Conservation (phyloP, 2,329 filamentous ascomycete genomes). For the Aspergillus sp. region DNA sequence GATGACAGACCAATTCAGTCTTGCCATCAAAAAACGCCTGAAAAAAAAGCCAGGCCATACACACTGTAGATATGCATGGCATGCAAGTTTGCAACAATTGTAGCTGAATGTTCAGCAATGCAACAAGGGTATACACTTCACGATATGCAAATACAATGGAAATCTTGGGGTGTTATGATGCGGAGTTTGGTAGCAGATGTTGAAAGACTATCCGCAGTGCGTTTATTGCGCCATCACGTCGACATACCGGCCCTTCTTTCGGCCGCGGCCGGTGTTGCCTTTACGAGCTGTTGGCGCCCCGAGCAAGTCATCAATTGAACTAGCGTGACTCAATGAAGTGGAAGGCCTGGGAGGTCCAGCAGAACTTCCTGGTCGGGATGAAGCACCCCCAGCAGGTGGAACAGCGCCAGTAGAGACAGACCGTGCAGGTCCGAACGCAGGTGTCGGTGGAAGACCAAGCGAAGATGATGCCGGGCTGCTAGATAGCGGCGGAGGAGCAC, state of each 20-base stretch:
- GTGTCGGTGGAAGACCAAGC: conserved; percentile 31
- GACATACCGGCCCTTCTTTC: conserved; percentile 86
- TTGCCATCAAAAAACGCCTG: conserved; percentile 2
- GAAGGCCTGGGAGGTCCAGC: conserved; percentile 60
- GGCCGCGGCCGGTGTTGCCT: conserved; percentile 62
- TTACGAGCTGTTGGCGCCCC: conserved; percentile 72
- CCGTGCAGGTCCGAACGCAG: conserved; percentile 25
- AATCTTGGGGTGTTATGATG: background rate
- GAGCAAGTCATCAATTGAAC: conserved; percentile 89
- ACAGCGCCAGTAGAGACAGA: conserved; percentile 40
- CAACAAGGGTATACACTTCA: conserved; percentile 8
- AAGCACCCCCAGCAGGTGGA: conserved; percentile 29
- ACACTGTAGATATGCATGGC: background rate
- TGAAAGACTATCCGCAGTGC: background rate
- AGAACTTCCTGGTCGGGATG: conserved; percentile 37
- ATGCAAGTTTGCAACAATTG: conserved; percentile 6
- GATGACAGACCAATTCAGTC: background rate
- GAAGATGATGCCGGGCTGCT: conserved; percentile 33
- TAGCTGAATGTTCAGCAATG: conserved; percentile 2
- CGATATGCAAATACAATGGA: conserved; percentile 1
- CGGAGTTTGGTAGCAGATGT: background rate
- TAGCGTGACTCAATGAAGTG: conserved; percentile 87
- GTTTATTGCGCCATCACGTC: conserved; percentile 82
- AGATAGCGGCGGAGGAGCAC: conserved; percentile 25
- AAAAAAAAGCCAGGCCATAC: conserved; percentile 6